Conservation (phyloP, 2,329 filamentous ascomycete species). For the Botrytis sinoallii region DNA sequence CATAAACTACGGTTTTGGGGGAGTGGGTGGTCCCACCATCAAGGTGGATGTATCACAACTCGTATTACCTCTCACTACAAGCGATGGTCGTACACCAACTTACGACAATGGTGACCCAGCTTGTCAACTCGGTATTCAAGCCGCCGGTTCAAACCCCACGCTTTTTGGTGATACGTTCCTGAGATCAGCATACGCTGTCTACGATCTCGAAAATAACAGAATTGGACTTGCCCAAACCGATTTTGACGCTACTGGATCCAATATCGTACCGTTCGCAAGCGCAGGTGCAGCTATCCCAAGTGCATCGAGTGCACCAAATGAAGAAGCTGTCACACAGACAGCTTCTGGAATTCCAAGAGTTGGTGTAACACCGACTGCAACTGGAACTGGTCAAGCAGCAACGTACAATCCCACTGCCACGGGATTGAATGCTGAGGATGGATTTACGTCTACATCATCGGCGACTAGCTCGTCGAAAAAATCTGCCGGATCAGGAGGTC, state of each 20-base stretch:
- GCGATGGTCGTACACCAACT: slow-evolving; percentile 36
- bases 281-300: slow-evolving; percentile 33
- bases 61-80: slow-evolving; percentile 38
- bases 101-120: slow-evolving; percentile 35
- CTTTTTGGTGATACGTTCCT: slow-evolving; percentile 53
- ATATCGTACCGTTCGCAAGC: slow-evolving; percentile 35
- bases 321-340: slow-evolving; percentile 32
- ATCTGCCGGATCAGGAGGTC: slow-evolving; percentile 27
- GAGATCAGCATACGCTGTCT: slow-evolving; percentile 53
- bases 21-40: slow-evolving; percentile 43
- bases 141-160: slow-evolving; percentile 32
- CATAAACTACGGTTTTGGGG: slow-evolving; percentile 50
- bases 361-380: slow-evolving; percentile 23
- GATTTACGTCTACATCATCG: slow-evolving; percentile 28
- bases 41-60: slow-evolving; percentile 48
- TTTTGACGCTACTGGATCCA: slow-evolving; percentile 41
- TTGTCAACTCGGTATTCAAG: slow-evolving; percentile 57
- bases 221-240: slow-evolving; percentile 51
- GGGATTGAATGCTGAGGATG: slow-evolving; percentile 32
- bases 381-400: slow-evolving; percentile 22
- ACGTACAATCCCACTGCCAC: slow-evolving; percentile 34
- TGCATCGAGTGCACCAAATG: slow-evolving; percentile 28
- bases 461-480: slow-evolving; percentile 27
- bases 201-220: slow-evolving; percentile 51
- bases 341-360: slow-evolving; percentile 32